phyloP scores from a whole-genome alignment of 2,329 filamentous ascomycete species.

The Aspergillus caelatus region DNA sequence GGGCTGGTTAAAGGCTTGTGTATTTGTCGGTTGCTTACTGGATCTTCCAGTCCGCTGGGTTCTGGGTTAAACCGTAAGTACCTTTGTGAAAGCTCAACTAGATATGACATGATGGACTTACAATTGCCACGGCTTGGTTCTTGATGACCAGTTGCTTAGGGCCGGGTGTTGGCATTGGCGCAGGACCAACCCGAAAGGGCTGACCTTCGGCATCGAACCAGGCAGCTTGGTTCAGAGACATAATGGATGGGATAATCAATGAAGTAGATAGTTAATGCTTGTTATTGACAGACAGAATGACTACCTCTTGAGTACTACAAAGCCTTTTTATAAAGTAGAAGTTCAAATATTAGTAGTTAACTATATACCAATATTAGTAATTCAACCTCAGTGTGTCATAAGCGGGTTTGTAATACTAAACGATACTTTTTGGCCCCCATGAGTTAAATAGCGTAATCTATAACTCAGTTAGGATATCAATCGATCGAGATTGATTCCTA shows the following conservation, averaged over 20 bases:
- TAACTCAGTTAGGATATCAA: too few species aligned
- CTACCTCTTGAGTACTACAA: too few species aligned
- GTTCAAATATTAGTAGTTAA: too few species aligned
- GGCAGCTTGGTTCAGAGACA: slow-evolving; percentile 1
- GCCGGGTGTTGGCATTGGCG: slow-evolving; percentile 1
- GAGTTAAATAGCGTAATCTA: too few species aligned
- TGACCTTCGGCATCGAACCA: not conserved
- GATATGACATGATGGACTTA: not conserved
- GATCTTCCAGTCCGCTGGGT: slow-evolving; percentile 2
- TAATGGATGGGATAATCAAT: not conserved
- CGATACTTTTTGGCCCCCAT: too few species aligned
- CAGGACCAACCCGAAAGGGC: not conserved
- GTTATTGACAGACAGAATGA: too few species aligned
- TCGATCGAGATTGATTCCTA: too few species aligned
- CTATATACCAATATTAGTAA: too few species aligned
- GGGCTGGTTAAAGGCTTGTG: not conserved
- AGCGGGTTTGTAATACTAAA: too few species aligned
- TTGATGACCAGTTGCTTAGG: not conserved
- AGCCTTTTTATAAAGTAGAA: too few species aligned
- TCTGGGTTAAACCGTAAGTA: not conserved
- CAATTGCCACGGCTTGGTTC: not conserved
- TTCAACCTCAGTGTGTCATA: too few species aligned
- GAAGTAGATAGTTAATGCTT: too few species aligned
- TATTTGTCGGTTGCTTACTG: not conserved
- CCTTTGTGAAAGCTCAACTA: not conserved